Base-by-base conservation (phyloP, 2,329 filamentous ascomycete genomes). In the Alternaria sp. region DNA sequence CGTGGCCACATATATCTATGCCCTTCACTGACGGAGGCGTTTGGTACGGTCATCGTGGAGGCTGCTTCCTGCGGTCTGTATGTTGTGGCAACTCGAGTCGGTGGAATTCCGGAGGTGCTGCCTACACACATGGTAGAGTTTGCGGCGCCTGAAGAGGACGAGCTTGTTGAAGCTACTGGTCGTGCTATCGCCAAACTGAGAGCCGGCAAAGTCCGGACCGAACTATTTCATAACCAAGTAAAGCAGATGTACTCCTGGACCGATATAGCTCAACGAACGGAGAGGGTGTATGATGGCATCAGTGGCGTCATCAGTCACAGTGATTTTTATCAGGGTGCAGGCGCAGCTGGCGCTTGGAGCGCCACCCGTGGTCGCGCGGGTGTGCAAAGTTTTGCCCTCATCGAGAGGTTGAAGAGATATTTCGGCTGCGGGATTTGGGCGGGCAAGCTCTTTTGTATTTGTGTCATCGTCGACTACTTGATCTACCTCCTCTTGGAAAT, bases 161-260 rank as follows among this genome's bases (percentile, higher is more conserved):
- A 98, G 73, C 83, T 99, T 11, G 94, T 99, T 0, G 85, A 88
- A 42, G 95, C 94, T 4, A 97, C 96, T 0, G 91, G 92, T 18
- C 90, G 90, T 67, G 95, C 96, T 18, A 98, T 99, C 63, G 90
- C 89, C 0, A 90, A 92, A 30, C 85, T 99, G 57, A 89, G 94
- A 44, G 91, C 90, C 6, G 94, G 94, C 68, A 92, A 90, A 70
- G 91, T 99, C 28, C 89, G 93, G 64, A 96, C 95, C 1, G 94
- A 98, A 76, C 88, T 90, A 42, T 99, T 99, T 75, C 95, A 99
- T 76, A 94, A 97, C 67, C 92, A 98, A 78, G 95, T 99, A 64
- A 93, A 94, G 79, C 92, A 91, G 82, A 98, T 98, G 95, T 99
- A 99, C 81, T 96, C 93, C 1, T 99, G 95, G 95, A 92, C 92